Percentiles rank a stretch among this genome's conserved stretches.
Conservation (phyloP, 2,329 filamentous ascomycete genomes). For the Sclerotiophoma versabilis region DNA sequence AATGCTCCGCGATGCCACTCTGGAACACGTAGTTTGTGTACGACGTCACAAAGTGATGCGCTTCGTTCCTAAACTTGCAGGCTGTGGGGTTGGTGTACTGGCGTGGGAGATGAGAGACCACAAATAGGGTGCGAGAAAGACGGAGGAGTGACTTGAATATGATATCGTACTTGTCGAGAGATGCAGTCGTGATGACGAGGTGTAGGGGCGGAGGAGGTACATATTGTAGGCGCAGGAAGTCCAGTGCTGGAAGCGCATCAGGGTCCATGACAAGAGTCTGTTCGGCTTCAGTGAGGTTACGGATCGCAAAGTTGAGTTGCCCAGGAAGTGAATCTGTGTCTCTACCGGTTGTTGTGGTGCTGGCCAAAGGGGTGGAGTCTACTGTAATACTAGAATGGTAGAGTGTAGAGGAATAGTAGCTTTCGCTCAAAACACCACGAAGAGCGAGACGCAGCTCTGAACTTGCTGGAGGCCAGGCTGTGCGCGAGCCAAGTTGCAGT, state of each 20-base stretch:
- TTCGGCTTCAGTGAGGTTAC: slow-evolving; percentile 74
- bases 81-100: slow-evolving; percentile 29
- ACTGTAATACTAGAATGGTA: slow-evolving; percentile 32
- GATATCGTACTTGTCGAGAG: slow-evolving; percentile 81
- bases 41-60: slow-evolving; percentile 78
- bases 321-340: slow-evolving; percentile 52
- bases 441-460: slow-evolving; percentile 90
- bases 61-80: slow-evolving; percentile 71
- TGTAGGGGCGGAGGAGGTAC: slow-evolving; percentile 75
- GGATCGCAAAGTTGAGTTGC: slow-evolving; percentile 74
- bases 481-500: slow-evolving; percentile 78
- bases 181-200: slow-evolving; percentile 73
- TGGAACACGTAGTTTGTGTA: slow-evolving; percentile 82
- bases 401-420: slow-evolving; percentile 60
- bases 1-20: slow-evolving; percentile 74
- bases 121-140: slow-evolving; percentile 78
- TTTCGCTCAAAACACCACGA: slow-evolving; percentile 83
- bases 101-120: slow-evolving; percentile 59
- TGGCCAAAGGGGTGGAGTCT: not conserved
- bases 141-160: slow-evolving; percentile 83
- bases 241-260: slow-evolving; percentile 83
- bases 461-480: slow-evolving; percentile 91
- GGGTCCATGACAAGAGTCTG: slow-evolving; percentile 85
- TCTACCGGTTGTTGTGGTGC: slow-evolving; percentile 20
- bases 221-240: slow-evolving; percentile 89